These are phyloP conservation scores for Plenodomus biglobosus DNA, from an alignment of 2,329 filamentous ascomycete species.

Conservation along the genomic window DNA sequence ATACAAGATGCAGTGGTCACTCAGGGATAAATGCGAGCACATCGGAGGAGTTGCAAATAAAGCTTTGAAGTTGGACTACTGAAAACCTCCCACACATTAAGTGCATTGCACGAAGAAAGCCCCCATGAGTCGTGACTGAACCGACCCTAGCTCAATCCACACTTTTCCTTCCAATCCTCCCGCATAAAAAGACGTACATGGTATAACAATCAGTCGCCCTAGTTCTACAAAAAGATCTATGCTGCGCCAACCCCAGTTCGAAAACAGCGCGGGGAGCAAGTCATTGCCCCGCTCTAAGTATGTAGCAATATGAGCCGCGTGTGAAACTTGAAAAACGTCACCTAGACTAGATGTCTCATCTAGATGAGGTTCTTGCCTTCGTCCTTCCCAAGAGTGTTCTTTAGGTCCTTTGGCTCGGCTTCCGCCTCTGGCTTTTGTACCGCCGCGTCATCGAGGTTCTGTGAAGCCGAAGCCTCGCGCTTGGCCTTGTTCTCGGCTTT, in stretches of 20 bases:
- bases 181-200: not conserved
- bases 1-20: too few species aligned
- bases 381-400: slow-evolving; percentile 19
- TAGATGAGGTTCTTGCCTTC: slow-evolving; percentile 26
- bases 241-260: not conserved
- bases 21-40: too few species aligned
- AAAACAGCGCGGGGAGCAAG: not conserved
- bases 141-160: not conserved
- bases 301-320: not conserved
- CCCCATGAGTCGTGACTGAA: not conserved
- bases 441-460: slow-evolving; percentile 1
- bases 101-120: too few species aligned
- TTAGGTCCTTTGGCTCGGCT: slow-evolving; percentile 31
- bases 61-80: not conserved
- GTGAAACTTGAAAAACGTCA: not conserved
- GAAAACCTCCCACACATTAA: not conserved
- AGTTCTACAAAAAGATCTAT: not conserved
- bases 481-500: slow-evolving; percentile 16
- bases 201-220: not conserved
- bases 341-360: not conserved
- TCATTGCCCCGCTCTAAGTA: not conserved
- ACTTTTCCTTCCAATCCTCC: not conserved
- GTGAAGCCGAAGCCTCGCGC: slow-evolving; percentile 7
- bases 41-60: not conserved
- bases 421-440: slow-evolving; percentile 21